A percentile compares a stretch with the other conserved stretches of the same genome.
These are phyloP conservation scores for Pythium sukuiense DNA, from an alignment of 352 stramenopile genomes.

Conservation along the genomic window DNA sequence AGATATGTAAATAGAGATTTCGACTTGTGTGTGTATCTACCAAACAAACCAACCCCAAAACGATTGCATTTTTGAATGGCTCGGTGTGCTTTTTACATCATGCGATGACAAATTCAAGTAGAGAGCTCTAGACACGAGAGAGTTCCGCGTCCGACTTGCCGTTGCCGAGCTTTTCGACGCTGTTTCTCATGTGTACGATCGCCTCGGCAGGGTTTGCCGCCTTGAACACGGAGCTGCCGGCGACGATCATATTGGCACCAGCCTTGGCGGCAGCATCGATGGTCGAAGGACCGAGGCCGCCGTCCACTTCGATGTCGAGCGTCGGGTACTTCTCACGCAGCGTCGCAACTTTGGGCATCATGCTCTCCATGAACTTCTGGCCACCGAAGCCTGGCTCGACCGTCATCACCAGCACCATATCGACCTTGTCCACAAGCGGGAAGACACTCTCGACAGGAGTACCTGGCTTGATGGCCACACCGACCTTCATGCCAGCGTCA, in stretches of 20 bases:
- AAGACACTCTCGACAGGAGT: conserved; percentile 90
- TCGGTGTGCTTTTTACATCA: background rate
- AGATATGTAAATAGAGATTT: conserved; percentile 37
- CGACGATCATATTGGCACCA: conserved; percentile 98
- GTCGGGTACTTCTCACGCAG: conserved; percentile 91
- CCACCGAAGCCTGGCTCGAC: conserved; percentile 97
- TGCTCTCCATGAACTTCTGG: conserved; percentile 96
- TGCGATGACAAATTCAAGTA: background rate
- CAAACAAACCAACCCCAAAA: conserved; percentile 6
- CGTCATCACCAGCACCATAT: conserved; percentile 98
- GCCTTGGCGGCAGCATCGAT: conserved; percentile 93
- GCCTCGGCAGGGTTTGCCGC: conserved; percentile 57
- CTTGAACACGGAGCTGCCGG: conserved; percentile 94
- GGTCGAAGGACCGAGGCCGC: conserved; percentile 92
- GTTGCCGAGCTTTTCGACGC: conserved; percentile 79
- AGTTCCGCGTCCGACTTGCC: conserved; percentile 67
- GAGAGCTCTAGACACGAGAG: conserved; percentile 42
- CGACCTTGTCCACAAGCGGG: conserved; percentile 84
- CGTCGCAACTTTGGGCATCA: conserved; percentile 93
- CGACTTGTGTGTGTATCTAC: conserved; percentile 16
- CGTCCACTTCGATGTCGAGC: conserved; percentile 98
- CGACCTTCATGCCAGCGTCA: conserved; percentile 93
- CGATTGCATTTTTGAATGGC: conserved; percentile 12
- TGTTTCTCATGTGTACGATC: conserved; percentile 84
- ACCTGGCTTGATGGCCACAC: conserved; percentile 93